Conservation (phyloP, 305 asterid genomes). For the Nicotiana rustica region DNA sequence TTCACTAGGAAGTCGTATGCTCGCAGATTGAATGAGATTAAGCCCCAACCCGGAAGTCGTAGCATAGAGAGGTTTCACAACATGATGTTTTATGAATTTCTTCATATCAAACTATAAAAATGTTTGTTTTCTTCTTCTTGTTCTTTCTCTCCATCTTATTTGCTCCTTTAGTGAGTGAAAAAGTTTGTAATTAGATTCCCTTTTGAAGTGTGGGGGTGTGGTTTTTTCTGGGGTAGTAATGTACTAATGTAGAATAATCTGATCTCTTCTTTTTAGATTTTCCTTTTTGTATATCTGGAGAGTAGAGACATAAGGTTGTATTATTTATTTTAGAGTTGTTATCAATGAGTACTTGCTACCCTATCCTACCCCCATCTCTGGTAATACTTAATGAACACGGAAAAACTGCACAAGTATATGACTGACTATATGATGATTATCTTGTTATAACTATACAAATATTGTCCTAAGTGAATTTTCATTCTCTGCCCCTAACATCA, state of each 20-base stretch:
- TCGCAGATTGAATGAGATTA: too few species aligned
- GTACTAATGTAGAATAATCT: not conserved
- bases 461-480: too few species aligned
- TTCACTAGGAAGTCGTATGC: too few species aligned
- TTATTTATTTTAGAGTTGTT: slow-evolving; percentile 20
- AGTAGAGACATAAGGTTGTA: slow-evolving; percentile 32
- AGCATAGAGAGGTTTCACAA: too few species aligned
- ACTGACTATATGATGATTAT: too few species aligned
- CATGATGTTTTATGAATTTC: too few species aligned
- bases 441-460: too few species aligned
- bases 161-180: not conserved
- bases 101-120: too few species aligned
- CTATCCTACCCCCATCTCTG: slow-evolving; percentile 11
- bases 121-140: not conserved
- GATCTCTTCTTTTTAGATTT: slow-evolving; percentile 28
- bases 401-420: too few species aligned
- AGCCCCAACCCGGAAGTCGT: too few species aligned
- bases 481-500: too few species aligned
- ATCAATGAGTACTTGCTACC: slow-evolving; percentile 30
- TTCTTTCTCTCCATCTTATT: not conserved
- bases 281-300: slow-evolving; percentile 35
- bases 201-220: slow-evolving; percentile 16
- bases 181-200: slow-evolving; percentile 35
- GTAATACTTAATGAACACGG: not conserved
- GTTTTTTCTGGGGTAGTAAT: slow-evolving; percentile 29